Conservation (phyloP, 164 flowering plant species). For the Magnolia sinica region DNA sequence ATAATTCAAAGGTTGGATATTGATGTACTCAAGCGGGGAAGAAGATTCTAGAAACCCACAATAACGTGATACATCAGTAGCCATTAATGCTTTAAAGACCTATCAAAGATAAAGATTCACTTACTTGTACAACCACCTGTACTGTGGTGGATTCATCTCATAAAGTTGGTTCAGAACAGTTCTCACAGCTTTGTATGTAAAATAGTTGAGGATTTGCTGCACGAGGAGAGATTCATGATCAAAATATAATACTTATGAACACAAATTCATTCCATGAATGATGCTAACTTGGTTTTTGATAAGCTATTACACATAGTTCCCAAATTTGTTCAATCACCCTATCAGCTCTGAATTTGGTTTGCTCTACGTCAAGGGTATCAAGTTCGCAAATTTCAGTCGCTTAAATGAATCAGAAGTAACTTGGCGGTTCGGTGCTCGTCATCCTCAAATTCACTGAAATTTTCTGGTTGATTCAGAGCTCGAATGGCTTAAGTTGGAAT, state of each 20-base stretch:
- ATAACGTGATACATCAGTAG: background rate
- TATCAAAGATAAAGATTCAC: slow-evolving; percentile 22
- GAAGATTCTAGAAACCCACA: background rate
- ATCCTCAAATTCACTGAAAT: too few relatives aligned
- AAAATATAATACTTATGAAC: background rate
- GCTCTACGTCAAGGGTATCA: too few relatives aligned
- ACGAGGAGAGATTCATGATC: slow-evolving; percentile 18
- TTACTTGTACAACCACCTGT: slow-evolving; percentile 92
- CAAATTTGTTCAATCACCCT: too few relatives aligned
- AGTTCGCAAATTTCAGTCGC: too few relatives aligned
- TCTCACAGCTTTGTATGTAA: slow-evolving; percentile 94
- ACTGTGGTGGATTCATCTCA: slow-evolving; percentile 92
- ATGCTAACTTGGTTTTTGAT: background rate
- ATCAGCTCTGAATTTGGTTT: too few relatives aligned
- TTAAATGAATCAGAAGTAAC: too few relatives aligned
- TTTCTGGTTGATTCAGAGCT: too few relatives aligned
- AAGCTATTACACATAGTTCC: too few relatives aligned
- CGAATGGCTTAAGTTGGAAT: background rate
- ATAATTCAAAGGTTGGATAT: background rate
- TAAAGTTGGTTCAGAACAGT: slow-evolving; percentile 87
- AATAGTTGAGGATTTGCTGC: slow-evolving; percentile 86
- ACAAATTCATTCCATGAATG: background rate
- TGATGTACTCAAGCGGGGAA: background rate
- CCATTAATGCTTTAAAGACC: background rate
- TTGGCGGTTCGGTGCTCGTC: too few relatives aligned